phyloP scores from a whole-genome alignment of 2,329 filamentous ascomycete species.

The Calonectria leucothoes region DNA sequence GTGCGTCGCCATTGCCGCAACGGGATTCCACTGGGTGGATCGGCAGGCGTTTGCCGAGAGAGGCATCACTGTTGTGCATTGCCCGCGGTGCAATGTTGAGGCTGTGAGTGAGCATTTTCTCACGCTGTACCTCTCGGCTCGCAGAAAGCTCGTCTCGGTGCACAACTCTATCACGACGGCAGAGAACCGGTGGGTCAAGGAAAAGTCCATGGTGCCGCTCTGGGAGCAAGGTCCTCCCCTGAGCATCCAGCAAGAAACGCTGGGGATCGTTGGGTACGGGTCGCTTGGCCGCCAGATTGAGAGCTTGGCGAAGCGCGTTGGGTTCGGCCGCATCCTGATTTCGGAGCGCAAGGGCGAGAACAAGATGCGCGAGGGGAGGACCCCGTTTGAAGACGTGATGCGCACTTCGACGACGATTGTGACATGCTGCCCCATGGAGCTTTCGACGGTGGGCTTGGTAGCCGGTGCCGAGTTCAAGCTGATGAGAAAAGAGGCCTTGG shows the following conservation, averaged over 20 bases:
- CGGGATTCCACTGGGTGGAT: neutral
- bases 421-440: neutral
- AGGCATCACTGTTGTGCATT: neutral
- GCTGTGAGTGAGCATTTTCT: constrained; percentile 3
- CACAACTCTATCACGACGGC: neutral
- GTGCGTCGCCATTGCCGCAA: neutral
- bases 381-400: neutral
- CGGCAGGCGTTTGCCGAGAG: neutral
- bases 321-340: constrained; percentile 1
- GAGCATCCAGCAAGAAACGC: neutral
- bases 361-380: neutral
- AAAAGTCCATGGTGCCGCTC: neutral
- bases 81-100: neutral
- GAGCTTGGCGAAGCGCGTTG: neutral
- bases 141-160: neutral
- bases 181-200: neutral
- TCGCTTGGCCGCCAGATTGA: neutral
- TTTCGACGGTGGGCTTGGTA: neutral
- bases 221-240: neutral
- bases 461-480: neutral
- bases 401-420: neutral
- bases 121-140: neutral
- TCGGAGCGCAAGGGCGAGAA: neutral
- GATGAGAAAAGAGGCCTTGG: neutral
- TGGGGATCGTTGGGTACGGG: constrained; percentile 10